A percentile compares a stretch with the other conserved stretches of the same genome.
Conservation (phyloP, 331 rosid genomes). For the Malus hybrid region DNA sequence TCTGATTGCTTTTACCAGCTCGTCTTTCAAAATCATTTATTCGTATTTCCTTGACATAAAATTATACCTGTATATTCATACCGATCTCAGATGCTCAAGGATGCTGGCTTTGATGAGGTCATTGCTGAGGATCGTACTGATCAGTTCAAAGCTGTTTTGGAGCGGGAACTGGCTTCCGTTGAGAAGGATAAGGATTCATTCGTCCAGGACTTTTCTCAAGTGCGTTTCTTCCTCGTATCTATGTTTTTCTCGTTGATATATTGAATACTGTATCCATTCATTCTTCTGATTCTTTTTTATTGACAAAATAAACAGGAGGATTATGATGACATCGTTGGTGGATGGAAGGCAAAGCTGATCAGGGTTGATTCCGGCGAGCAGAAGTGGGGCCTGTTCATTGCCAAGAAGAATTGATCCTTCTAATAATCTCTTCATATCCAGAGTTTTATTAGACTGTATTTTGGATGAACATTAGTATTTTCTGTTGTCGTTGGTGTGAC, state of each 20-base stretch:
- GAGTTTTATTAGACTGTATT: neutral
- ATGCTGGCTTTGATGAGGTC: constrained; percentile 71
- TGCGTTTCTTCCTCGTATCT: constrained; percentile 30
- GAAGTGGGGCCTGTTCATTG: constrained; percentile 83
- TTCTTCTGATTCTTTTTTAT: neutral
- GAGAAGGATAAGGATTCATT: constrained; percentile 61
- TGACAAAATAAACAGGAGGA: constrained; percentile 47
- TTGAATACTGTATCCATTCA: neutral
- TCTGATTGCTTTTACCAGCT: neutral
- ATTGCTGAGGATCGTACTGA: constrained; percentile 68
- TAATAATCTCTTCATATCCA: neutral
- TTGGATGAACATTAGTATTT: neutral
- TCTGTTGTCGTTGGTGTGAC: too few species aligned
- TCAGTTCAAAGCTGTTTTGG: constrained; percentile 63
- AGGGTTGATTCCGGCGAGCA: constrained; percentile 77
- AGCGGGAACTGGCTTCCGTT: constrained; percentile 49
- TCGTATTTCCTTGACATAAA: neutral
- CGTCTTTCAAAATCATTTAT: neutral
- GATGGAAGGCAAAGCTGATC: constrained; percentile 76
- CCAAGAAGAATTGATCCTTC: constrained; percentile 37
- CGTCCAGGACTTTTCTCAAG: constrained; percentile 58
- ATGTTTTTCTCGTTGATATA: neutral
- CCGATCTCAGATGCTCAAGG: constrained; percentile 57
- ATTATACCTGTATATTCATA: constrained; percentile 2
- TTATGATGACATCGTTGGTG: constrained; percentile 55